These are phyloP conservation scores for Microstegium vimineum DNA, from an alignment of 176 grass and related monocot species.

Conservation along the genomic window DNA sequence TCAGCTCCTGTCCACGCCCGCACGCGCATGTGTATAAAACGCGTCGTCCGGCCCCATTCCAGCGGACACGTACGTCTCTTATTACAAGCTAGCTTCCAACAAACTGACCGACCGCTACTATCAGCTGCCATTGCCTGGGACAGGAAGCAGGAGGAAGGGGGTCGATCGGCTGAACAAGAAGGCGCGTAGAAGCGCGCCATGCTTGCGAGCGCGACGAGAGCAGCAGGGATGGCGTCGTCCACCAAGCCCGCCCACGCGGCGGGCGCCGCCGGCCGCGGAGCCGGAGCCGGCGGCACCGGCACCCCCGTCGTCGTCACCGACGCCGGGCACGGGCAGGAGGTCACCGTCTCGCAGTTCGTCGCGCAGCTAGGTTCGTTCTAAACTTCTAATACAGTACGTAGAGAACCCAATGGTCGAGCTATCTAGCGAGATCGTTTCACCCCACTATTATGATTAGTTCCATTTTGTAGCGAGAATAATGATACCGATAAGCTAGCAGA, in stretches of 20 bases:
- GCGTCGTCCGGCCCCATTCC: neutral
- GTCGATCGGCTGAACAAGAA: too few relatives aligned
- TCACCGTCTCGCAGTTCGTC: slow-evolving; percentile 38
- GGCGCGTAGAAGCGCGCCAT: too few relatives aligned
- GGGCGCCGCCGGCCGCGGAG: neutral
- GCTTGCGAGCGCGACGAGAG: slow-evolving; percentile 28
- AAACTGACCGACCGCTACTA: neutral
- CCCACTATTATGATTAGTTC: neutral
- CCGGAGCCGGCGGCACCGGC: neutral
- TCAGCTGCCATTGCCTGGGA: neutral
- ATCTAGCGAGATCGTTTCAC: neutral
- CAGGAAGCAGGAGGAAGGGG: neutral
- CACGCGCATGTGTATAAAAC: neutral
- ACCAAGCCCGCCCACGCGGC: neutral
- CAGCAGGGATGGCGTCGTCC: neutral
- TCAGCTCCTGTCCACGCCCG: neutral
- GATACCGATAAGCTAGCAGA: too few relatives aligned
- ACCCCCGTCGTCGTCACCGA: neutral
- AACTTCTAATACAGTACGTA: neutral
- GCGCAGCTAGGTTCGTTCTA: slow-evolving; percentile 39
- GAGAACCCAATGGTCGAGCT: neutral
- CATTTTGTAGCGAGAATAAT: neutral
- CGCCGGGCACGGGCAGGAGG: slow-evolving; percentile 14
- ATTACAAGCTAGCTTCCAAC: neutral
- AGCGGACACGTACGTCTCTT: neutral